These are phyloP conservation scores for Nadsonia fulvescens DNA, from an alignment of 805 yeast genomes.

Conservation along the genomic window DNA sequence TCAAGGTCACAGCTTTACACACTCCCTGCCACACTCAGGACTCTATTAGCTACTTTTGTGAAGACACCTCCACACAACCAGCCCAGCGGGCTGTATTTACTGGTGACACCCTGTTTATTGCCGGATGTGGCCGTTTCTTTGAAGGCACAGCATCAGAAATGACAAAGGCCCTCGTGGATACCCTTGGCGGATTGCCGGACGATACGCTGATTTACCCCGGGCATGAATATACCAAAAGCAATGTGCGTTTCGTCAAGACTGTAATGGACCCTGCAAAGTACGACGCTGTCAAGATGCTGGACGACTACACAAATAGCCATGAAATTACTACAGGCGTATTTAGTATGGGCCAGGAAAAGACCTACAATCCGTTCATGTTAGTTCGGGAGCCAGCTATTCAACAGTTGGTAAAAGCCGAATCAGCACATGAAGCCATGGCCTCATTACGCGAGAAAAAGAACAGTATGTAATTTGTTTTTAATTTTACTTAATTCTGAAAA, in stretches of 20 bases:
- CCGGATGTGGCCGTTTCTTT: constrained; percentile 94
- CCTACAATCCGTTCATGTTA: constrained; percentile 82
- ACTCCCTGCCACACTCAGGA: constrained; percentile 98
- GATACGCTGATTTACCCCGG: constrained; percentile 78
- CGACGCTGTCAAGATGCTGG: constrained; percentile 35
- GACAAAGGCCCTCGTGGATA: constrained; percentile 46
- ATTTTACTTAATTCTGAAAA: too few species aligned
- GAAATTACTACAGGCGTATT: constrained; percentile 75
- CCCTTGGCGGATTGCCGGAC: constrained; percentile 41
- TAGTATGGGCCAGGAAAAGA: constrained; percentile 67
- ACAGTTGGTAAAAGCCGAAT: constrained; percentile 34
- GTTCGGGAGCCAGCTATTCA: constrained; percentile 45
- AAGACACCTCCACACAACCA: constrained; percentile 37
- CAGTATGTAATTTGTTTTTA: constrained; percentile 20
- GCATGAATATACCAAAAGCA: constrained; percentile 82
- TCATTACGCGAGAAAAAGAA: constrained; percentile 64
- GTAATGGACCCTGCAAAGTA: constrained; percentile 31
- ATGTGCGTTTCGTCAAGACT: constrained; percentile 58
- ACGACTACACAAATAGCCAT: constrained; percentile 29
- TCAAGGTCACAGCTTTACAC: constrained; percentile 63
- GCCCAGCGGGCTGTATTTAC: constrained; percentile 67
- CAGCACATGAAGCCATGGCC: constrained; percentile 44
- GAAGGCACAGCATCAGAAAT: constrained; percentile 78
- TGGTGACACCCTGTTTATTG: constrained; percentile 86
- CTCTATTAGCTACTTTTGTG: constrained; percentile 71